Base-by-base conservation (phyloP, 768 basidiomycete species). In the Pseudohyphozyma bogoriensis region DNA sequence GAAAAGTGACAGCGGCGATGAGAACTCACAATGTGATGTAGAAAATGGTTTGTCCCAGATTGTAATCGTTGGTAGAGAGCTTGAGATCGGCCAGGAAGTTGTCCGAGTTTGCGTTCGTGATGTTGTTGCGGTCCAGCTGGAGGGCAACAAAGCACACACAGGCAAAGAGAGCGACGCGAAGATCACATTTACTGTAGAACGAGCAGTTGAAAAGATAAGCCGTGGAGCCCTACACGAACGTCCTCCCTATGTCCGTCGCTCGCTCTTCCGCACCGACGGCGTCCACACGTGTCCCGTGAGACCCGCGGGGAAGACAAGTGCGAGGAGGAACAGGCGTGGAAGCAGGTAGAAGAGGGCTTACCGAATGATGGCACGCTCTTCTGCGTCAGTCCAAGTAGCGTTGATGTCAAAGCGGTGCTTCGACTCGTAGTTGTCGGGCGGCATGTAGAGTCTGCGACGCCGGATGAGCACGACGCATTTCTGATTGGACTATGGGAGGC, bases 51-150 rank as follows among this genome's bases (percentile, higher is more conserved):
- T 71, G 70, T 16, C 73, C 73, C 11, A 73, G 56, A 51, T 73
- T 74, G 60, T 73, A 75, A 37, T 73, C 73, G n/a, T 64, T 69
- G 45, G 71, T 69, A 28, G 72, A 70, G 20, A 75, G 36, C 3
- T 60, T 54, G 26, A 74, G 54, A 39, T 75, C 73, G 5, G 58
- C 51, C 15, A 75, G 64, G 22, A 75, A 59, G 56, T 72, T 72
- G 59, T 74, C 74, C 1, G 70, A 67, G 0, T 67, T 63, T 5
- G 70, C 73, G 44, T 67, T 67, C 36, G 62, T 51, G 26, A 73
- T 45, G 50, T 74, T 74, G 16, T 63, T 62, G 24, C 73, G 64
- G 54, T 74, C 71, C 32, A 72, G 64, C 47, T 74, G 63, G 1
- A 73, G 58, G 4, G 58, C 62, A 42, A n/a, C 33, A 28, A 52